phyloP scores from a whole-genome alignment of 2,329 filamentous ascomycete genomes.

The Ceratocystis variospora region DNA sequence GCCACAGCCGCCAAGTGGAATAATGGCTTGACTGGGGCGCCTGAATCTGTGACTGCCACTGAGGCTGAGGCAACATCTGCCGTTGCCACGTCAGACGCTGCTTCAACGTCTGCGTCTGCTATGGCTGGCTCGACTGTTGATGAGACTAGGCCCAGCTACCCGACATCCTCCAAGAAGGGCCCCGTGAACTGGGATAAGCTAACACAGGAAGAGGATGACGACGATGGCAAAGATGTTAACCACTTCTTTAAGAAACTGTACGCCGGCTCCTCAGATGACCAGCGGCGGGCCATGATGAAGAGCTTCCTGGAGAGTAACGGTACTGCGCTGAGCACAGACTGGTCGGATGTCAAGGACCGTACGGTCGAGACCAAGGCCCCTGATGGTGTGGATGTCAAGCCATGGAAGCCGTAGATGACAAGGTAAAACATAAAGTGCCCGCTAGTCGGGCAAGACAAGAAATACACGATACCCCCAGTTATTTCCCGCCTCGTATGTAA shows the following conservation, averaged over 20 bases:
- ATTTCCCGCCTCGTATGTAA: neutral
- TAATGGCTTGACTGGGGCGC: conserved; percentile 10
- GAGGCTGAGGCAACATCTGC: conserved; percentile 24
- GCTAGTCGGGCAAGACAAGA: neutral
- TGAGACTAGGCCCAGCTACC: conserved; percentile 47
- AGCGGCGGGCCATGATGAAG: conserved; percentile 92
- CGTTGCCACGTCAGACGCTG: conserved; percentile 1
- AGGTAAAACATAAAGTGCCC: neutral
- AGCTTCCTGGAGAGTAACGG: conserved; percentile 90
- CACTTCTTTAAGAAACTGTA: conserved; percentile 86
- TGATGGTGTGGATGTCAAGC: conserved; percentile 63
- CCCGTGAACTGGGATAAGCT: conserved; percentile 89
- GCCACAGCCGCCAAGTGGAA: conserved; percentile 55
- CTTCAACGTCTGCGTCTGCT: conserved; percentile 12
- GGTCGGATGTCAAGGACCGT: conserved; percentile 62
- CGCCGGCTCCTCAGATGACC: conserved; percentile 60
- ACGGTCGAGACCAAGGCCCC: conserved; percentile 61
- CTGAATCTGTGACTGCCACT: neutral
- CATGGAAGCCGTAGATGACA: conserved; percentile 36
- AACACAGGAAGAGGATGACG: conserved; percentile 38
- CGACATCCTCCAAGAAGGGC: conserved; percentile 70
- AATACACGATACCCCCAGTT: neutral
- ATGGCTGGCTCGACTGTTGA: neutral
- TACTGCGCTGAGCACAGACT: conserved; percentile 82
- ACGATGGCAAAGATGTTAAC: conserved; percentile 48